phyloP scores from a whole-genome alignment of 768 basidiomycete genomes.

The Coprinopsis sp. region DNA sequence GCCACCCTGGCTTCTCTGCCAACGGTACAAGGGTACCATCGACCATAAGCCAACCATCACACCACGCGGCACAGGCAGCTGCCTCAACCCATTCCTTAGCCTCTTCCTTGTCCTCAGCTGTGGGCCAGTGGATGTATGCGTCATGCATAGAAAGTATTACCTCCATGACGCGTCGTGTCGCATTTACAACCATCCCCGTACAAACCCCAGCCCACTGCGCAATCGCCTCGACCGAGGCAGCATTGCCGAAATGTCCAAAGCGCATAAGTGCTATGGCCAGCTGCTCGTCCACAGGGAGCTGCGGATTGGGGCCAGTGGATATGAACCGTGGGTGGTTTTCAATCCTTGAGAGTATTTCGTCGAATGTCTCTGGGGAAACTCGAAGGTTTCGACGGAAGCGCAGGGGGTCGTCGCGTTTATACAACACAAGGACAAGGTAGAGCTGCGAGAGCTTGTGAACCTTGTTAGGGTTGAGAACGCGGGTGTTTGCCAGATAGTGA shows the following conservation, averaged over 20 bases:
- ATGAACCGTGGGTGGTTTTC: constrained; percentile 5
- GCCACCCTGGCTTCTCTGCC: constrained; percentile 22
- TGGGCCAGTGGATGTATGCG: constrained; percentile 25
- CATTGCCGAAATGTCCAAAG: constrained; percentile 11
- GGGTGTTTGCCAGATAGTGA: neutral
- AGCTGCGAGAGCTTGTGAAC: constrained; percentile 2
- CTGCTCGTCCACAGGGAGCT: constrained; percentile 11
- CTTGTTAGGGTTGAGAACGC: neutral
- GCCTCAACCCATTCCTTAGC: constrained; percentile 32
- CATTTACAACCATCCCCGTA: neutral
- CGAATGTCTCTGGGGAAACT: constrained; percentile 10
- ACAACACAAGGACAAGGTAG: neutral
- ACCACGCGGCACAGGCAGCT: constrained; percentile 29
- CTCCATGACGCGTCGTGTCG: constrained; percentile 4
- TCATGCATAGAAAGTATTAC: constrained; percentile 1
- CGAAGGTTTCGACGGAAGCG: constrained; percentile 6
- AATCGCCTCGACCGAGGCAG: constrained; percentile 8
- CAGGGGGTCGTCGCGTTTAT: neutral
- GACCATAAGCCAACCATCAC: constrained; percentile 29
- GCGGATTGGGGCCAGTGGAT: constrained; percentile 4
- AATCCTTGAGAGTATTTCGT: neutral
- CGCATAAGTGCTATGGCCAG: constrained; percentile 9
- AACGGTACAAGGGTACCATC: constrained; percentile 35
- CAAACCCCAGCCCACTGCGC: constrained; percentile 7
- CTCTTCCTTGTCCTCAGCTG: constrained; percentile 24